Base-by-base conservation (phyloP, 202 grass and related monocot species). In the Cymbopogon flexuosus region DNA sequence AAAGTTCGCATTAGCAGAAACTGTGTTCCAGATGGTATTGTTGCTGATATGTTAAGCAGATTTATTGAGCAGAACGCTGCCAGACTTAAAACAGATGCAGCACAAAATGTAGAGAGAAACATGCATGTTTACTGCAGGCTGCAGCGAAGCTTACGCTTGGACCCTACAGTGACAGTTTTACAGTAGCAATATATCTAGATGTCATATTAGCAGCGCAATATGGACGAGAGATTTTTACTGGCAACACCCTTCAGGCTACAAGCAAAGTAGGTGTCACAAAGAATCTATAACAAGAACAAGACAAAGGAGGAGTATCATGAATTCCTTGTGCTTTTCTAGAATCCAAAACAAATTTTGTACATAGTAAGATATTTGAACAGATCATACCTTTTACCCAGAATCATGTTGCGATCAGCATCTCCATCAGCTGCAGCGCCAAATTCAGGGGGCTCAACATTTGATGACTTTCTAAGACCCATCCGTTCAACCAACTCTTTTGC, bases 181-280 rank as follows among this genome's bases (percentile, higher is more conserved):
- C 5, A 29, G 69, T 27, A 65, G 27, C 52, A 82, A 65, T 22
- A 65, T 29, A 62, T 27, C 58, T 72, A 10, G 23, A 73, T 22
- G n/a, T 33, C 46, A 82, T 59, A 56, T 72, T 65, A 77, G 40
- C 45, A 87, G 39, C 19, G 42, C 58, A 69, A 76, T 65, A 54
- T 29, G 62, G 22, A 79, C 49, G 63, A 43, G 34, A 84, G 2
- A 0, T 30, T 59, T 93, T 59, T 93, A 99, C 96, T 95, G 36
- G 96, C 96, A 94, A 95, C 96, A 60, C 96, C 96, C 79, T 98
- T 98, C 82, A 98, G 79, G 72, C 96, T 92, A 90, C 88, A 98
- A 79, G 88, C 24, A 68, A 98, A 98, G 83, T 95, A 98, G 96
- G 96, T 22, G 96, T 99, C 47, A 99, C 96, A 57, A 99, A 99